These are phyloP conservation scores for Geosmithia putterillii DNA, from an alignment of 2,329 filamentous ascomycete species.

Conservation along the genomic window DNA sequence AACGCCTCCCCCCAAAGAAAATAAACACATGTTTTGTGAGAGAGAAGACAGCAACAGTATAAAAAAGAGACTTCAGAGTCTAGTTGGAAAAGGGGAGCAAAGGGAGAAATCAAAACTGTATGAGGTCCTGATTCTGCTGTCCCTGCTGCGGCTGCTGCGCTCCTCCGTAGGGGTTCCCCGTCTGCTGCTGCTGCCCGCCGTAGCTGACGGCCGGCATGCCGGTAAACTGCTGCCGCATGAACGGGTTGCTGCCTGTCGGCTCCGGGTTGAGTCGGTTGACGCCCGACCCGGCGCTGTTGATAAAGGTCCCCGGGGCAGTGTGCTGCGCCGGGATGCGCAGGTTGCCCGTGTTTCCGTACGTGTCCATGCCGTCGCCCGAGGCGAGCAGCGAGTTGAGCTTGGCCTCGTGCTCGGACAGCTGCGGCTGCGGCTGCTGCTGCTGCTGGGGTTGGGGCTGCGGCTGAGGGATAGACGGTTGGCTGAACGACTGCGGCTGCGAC, in stretches of 20 bases:
- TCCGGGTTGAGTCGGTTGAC: slow-evolving; percentile 55
- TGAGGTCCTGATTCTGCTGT: slow-evolving; percentile 44
- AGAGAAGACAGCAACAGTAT: neutral
- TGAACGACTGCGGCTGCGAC: slow-evolving; percentile 28
- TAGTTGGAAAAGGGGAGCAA: neutral
- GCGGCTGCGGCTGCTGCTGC: slow-evolving; percentile 15
- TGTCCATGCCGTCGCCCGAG: slow-evolving; percentile 86
- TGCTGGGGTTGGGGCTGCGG: slow-evolving; percentile 26
- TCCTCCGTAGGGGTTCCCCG: slow-evolving; percentile 49
- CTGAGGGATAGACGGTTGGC: too few species aligned
- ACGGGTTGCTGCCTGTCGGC: slow-evolving; percentile 80
- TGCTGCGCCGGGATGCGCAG: slow-evolving; percentile 92
- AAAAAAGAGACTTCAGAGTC: neutral
- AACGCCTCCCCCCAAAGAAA: neutral
- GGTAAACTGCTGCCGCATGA: slow-evolving; percentile 73
- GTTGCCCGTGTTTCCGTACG: slow-evolving; percentile 94
- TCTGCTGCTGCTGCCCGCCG: slow-evolving; percentile 35
- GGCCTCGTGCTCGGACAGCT: slow-evolving; percentile 49
- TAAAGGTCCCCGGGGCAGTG: slow-evolving; percentile 88
- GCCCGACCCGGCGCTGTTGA: slow-evolving; percentile 88
- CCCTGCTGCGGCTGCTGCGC: slow-evolving; percentile 28
- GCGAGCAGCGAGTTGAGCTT: slow-evolving; percentile 79
- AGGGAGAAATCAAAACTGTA: slow-evolving; percentile 40
- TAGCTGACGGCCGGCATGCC: slow-evolving; percentile 56
- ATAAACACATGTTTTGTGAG: neutral